Evolutionary conservation across 306 rosid species (phyloP).

Genomic region (Cucurbita argyrosperma): DNA sequence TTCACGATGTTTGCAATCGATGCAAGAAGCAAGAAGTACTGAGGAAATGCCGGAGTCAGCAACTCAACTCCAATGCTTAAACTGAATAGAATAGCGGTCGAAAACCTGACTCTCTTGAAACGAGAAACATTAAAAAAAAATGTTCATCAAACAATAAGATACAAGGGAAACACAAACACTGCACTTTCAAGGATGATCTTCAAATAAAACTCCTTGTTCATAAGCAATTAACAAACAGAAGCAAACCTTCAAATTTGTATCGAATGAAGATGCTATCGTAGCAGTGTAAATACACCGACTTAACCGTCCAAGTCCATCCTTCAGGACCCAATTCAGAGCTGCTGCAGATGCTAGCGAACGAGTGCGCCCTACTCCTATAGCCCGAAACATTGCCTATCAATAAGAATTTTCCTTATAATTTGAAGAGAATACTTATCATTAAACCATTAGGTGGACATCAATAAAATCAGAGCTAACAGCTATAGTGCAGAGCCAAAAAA

Average conservation of each 20-base stretch:
- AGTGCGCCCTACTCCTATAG: slow-evolving; percentile 76
- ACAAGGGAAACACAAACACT: not conserved
- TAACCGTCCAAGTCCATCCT: slow-evolving; percentile 85
- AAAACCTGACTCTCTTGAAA: slow-evolving; percentile 79
- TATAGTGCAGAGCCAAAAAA: not conserved
- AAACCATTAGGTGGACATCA: not conserved
- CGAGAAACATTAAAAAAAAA: not conserved
- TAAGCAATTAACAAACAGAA: not conserved
- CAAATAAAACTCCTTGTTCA: not conserved
- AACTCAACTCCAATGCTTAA: slow-evolving; percentile 81
- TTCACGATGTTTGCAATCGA: slow-evolving; percentile 77
- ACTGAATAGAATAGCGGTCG: slow-evolving; percentile 56
- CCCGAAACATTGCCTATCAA: slow-evolving; percentile 79
- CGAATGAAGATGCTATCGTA: slow-evolving; percentile 74
- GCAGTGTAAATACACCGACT: slow-evolving; percentile 85
- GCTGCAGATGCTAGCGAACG: slow-evolving; percentile 87
- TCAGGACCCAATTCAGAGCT: slow-evolving; percentile 83
- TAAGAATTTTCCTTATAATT: slow-evolving; percentile 13
- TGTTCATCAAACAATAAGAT: not conserved
- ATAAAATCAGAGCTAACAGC: not conserved
- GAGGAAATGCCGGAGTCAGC: slow-evolving; percentile 69
- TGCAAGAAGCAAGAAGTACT: slow-evolving; percentile 69
- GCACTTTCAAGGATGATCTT: not conserved
- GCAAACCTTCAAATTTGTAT: slow-evolving; percentile 78
- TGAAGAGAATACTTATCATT: not conserved